Evolutionary conservation across 1,139 yeast genomes (phyloP), one percentile per base, ranked within the genome.

Genomic region (Taphrina populina): DNA sequence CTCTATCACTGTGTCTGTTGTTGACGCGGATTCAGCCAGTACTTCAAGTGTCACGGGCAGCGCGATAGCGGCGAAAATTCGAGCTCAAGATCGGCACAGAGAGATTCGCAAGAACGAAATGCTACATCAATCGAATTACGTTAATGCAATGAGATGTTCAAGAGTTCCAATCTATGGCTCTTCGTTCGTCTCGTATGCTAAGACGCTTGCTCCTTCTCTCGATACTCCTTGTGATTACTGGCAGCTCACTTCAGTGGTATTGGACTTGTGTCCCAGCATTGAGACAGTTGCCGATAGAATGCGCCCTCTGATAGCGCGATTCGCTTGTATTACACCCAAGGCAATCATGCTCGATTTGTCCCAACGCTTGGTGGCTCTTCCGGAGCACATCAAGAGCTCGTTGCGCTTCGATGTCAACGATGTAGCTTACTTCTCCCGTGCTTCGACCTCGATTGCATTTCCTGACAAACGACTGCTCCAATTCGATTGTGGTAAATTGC

Each of bases 401-500:
- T n/a, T 59, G 26, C 57, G 59, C 5, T 1, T 64, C 67, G 56
- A 67, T 67, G 41, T 76, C 17, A 70, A 67, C 6, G 82, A 84
- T 58, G 88, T 95, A 11, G 83, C 88, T 71, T 96, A 88, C 65
- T 81, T 82, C 60, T 73, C 94, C 0, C 96, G 92, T 68, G 85
- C 88, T 17, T 86, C 88, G 65, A 73, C 88, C 49, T 84, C 96
- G 0, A 88, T 94, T 64, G 96, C 95, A 13, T 94, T 94, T 68
- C 99, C 99, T 0, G 98, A 94, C 67, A 92, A 90, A 67, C 82
- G 94, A 11, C 73, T 94, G 60, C 71, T 94, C 58, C 95, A 94
- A 67, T 94, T 84, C 67, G 99, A 94, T 70, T 94, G 98, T 73
- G 99, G 99, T 59, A 94, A 94, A 68, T 74, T 94, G 35, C 99